Base-by-base conservation (phyloP, 768 basidiomycete species). In the Tulasnella sp. region DNA sequence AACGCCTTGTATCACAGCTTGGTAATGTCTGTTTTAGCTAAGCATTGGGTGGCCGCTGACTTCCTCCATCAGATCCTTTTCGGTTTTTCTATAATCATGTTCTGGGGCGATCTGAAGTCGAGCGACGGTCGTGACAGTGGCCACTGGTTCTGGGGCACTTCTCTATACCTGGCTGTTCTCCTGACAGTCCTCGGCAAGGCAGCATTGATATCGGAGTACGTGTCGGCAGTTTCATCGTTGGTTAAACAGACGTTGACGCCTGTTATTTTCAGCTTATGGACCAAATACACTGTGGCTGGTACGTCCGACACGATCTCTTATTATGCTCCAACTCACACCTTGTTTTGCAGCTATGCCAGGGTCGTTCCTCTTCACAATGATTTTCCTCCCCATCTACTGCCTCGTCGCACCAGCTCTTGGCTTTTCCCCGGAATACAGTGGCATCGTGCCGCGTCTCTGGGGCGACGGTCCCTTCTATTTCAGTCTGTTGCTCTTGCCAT, bases 141-240 rank as follows among this genome's bases (percentile, higher is more conserved):
- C 0, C 94, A 96, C 85, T 99, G 97, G 97, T 93, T 96, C 80
- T 99, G 97, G 97, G 97, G 97, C 70, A 97, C 95, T 15, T 93
- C 92, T 31, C 84, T 99, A n/a, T 99, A 99, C 82, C 88, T 99
- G 67, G 90, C 93, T 0, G 94, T 97, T 9, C 87, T 99, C 37
- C 85, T 98, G 71, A 99, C 97, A 0, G 97, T 99, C 3, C 89
- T 99, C 9, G 97, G 96, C 58, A 99, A 99, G 83, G 97, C 97
- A 19, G 97, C 97, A 0, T 83, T 99, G 77, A 92, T 99, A 64
- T 99, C 97, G 4, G 97, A 99, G 97, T 99, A 82, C 81, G 96
- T 86, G 71, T n/a, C 54, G 3, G 42, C 38, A 17, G 40, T 71
- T 29, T 29, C 71, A 67, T 69, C 45, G 36, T 29, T 29, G 49